Conservation (phyloP, 2,329 filamentous ascomycete genomes). For the Ophidiomyces ophidiicola region DNA sequence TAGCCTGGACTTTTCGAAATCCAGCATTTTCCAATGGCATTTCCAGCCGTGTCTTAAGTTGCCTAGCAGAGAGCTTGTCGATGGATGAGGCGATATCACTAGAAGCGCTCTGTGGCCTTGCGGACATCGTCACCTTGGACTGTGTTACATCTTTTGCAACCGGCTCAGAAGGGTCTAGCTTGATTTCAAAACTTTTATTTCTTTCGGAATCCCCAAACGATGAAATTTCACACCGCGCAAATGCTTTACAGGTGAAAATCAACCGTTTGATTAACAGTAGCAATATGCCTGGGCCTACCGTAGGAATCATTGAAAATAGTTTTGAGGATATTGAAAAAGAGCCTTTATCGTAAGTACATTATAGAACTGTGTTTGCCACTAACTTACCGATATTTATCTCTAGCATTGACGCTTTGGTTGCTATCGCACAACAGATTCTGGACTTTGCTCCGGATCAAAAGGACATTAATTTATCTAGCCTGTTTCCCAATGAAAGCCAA, state of each 20-base stretch:
- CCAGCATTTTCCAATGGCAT: conserved; percentile 24
- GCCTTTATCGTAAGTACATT: conserved; percentile 35
- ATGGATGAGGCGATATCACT: conserved; percentile 24
- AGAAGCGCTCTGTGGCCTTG: conserved; percentile 35
- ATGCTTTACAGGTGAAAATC: conserved; percentile 25
- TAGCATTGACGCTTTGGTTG: conserved; percentile 45
- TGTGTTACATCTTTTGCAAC: conserved; percentile 35
- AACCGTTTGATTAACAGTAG: conserved; percentile 29
- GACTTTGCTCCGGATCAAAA: background rate
- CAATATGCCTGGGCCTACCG: conserved; percentile 35
- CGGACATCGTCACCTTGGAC: conserved; percentile 32
- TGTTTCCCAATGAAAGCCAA: conserved; percentile 51
- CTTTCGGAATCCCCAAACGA: conserved; percentile 44
- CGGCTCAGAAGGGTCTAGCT: conserved; percentile 36
- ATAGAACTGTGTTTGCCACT: background rate
- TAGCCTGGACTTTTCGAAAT: conserved; percentile 31
- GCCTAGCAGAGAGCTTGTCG: conserved; percentile 33
- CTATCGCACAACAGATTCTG: conserved; percentile 41
- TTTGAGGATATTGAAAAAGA: conserved; percentile 35
- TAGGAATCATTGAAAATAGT: conserved; percentile 42
- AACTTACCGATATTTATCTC: conserved; percentile 21
- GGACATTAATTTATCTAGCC: conserved; percentile 22
- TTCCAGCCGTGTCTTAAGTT: conserved; percentile 27
- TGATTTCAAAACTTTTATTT: conserved; percentile 42
- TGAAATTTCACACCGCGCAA: conserved; percentile 35